These are phyloP conservation scores for Mycena leptocephala DNA, from an alignment of 768 basidiomycete species.

Conservation along the genomic window DNA sequence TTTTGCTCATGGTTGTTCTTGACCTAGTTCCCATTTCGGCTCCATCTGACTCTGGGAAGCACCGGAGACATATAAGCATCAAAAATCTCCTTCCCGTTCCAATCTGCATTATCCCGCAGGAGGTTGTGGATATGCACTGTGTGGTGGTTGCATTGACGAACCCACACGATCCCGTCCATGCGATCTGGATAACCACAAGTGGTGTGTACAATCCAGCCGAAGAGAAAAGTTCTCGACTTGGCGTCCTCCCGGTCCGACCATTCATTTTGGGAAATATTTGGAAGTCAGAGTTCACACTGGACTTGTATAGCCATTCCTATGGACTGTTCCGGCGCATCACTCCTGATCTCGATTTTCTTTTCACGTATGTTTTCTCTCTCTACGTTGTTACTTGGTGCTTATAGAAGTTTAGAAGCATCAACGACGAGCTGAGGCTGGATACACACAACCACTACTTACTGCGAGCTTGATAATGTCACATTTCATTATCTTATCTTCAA, in stretches of 20 bases:
- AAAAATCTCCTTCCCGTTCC: neutral
- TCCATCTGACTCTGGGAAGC: neutral
- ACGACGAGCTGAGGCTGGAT: neutral
- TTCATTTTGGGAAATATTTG: neutral
- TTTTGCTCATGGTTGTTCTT: slow-evolving; percentile 1
- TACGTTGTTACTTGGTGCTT: neutral
- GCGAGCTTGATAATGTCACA: neutral
- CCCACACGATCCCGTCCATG: neutral
- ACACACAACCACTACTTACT: neutral
- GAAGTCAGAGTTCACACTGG: neutral
- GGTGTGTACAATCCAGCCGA: neutral
- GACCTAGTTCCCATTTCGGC: neutral
- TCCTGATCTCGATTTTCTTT: neutral
- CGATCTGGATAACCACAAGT: neutral
- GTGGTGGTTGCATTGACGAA: neutral
- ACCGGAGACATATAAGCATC: neutral
- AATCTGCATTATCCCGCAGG: neutral
- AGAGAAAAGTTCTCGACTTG: neutral
- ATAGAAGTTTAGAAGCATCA: neutral
- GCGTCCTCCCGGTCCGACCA: neutral
- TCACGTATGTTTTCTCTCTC: neutral
- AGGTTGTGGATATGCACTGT: neutral
- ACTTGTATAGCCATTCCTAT: neutral
- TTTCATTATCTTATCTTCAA: neutral
- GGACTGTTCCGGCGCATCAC: neutral